Evolutionary conservation across 169 alveolate species (phyloP).

Genomic region (Eimeria acervulina): DNA sequence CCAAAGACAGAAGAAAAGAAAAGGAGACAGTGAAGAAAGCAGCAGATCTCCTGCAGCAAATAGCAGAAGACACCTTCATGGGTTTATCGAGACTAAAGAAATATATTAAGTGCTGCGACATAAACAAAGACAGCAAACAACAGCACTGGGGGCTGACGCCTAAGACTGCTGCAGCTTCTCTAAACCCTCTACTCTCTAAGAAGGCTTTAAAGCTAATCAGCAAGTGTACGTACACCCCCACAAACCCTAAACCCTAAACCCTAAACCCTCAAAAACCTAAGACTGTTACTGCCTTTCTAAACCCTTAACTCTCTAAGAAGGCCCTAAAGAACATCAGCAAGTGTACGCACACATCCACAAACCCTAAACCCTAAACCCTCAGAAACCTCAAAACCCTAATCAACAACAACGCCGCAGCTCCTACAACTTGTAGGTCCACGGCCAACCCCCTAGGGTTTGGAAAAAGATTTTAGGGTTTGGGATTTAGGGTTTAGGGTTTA

Average conservation of each 20-base stretch:
- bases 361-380: constrained; percentile 6
- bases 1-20: background rate
- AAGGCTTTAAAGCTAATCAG: background rate
- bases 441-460: too few relatives aligned
- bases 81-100: background rate
- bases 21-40: background rate
- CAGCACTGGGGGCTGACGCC: background rate
- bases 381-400: background rate
- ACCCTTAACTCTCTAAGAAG: background rate
- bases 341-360: background rate
- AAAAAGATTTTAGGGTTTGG: background rate
- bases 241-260: constrained; percentile 45
- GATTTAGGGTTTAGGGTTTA: constrained; percentile 38
- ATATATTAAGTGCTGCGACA: background rate
- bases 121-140: background rate
- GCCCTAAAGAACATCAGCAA: background rate
- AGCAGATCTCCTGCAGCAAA: constrained; percentile 28
- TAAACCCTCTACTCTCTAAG: background rate
- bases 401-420: background rate
- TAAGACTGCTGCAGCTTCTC: background rate
- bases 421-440: too few relatives aligned
- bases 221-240: background rate
- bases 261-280: background rate
- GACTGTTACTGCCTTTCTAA: background rate
- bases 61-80: background rate